Conservation (phyloP, 2,329 filamentous ascomycete species). For the Aspergillus glaucus region DNA sequence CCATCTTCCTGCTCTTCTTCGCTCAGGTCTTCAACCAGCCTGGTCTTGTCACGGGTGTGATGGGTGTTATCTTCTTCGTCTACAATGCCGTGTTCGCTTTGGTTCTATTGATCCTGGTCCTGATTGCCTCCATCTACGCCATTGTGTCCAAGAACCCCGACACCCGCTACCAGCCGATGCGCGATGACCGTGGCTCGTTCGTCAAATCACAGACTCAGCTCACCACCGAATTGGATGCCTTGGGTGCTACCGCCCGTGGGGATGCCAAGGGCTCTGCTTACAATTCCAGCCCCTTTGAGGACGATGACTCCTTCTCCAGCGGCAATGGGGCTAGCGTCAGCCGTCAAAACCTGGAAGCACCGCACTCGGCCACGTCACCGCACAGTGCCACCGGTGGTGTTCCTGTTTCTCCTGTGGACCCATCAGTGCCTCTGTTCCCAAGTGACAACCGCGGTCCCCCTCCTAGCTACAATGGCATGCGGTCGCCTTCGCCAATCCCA, state of each 20-base stretch:
- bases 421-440: conserved; percentile 43
- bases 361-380: conserved; percentile 19
- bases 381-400: conserved; percentile 30
- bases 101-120: conserved; percentile 74
- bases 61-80: conserved; percentile 85
- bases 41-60: conserved; percentile 73
- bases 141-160: conserved; percentile 92
- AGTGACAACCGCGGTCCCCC: conserved; percentile 37
- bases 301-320: conserved; percentile 64
- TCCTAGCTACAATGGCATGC: conserved; percentile 30
- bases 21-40: conserved; percentile 80
- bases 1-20: conserved; percentile 84
- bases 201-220: conserved; percentile 92
- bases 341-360: conserved; percentile 38
- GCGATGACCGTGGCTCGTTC: conserved; percentile 90
- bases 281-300: conserved; percentile 57
- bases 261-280: conserved; percentile 60
- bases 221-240: conserved; percentile 79
- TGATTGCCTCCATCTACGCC: conserved; percentile 69
- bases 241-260: conserved; percentile 81
- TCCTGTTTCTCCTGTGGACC: conserved; percentile 45
- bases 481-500: conserved; percentile 28
- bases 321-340: conserved; percentile 43
- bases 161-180: conserved; percentile 91
- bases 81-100: conserved; percentile 78